Evolutionary conservation across 805 yeast species (phyloP).

Genomic region (Metschnikowia borealis): DNA sequence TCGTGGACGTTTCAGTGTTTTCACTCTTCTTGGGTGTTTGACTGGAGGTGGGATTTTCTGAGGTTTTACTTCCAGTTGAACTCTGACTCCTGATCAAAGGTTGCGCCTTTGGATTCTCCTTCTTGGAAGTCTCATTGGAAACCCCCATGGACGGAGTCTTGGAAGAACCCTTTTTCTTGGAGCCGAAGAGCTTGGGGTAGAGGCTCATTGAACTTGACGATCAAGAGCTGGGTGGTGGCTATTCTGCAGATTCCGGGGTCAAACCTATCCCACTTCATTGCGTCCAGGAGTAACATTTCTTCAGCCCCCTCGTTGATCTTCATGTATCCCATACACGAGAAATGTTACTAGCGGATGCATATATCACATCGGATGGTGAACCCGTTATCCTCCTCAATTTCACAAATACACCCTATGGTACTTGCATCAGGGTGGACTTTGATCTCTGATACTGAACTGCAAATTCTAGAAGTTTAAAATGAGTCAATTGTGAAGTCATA

Average conservation of each 20-base stretch:
- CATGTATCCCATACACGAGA: conserved; percentile 74
- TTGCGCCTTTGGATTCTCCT: too few species aligned
- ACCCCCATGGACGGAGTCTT: too few species aligned
- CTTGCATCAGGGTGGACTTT: conserved; percentile 81
- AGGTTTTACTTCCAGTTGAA: too few species aligned
- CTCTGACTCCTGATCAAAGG: too few species aligned
- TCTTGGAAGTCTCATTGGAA: too few species aligned
- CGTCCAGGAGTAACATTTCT: conserved; percentile 74
- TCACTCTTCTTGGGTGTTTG: too few species aligned
- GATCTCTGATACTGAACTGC: conserved; percentile 16
- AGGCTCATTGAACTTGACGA: conserved; percentile 21
- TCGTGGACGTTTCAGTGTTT: too few species aligned
- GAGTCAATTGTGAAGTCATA: too few species aligned
- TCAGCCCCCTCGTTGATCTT: conserved; percentile 78
- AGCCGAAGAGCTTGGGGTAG: background rate
- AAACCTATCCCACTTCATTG: conserved; percentile 39
- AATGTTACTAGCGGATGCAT: conserved; percentile 94
- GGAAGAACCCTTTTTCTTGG: too few species aligned
- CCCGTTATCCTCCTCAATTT: conserved; percentile 83
- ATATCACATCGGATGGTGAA: conserved; percentile 91
- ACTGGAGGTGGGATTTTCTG: too few species aligned
- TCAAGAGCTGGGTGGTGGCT: conserved; percentile 30
- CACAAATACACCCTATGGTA: conserved; percentile 84
- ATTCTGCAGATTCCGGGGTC: conserved; percentile 33
- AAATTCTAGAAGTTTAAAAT: too few species aligned